A percentile compares a stretch with the other conserved stretches of the same genome.
These are phyloP conservation scores for Boletus pseudo-olivaceus DNA, from an alignment of 768 basidiomycete genomes.

Conservation along the genomic window DNA sequence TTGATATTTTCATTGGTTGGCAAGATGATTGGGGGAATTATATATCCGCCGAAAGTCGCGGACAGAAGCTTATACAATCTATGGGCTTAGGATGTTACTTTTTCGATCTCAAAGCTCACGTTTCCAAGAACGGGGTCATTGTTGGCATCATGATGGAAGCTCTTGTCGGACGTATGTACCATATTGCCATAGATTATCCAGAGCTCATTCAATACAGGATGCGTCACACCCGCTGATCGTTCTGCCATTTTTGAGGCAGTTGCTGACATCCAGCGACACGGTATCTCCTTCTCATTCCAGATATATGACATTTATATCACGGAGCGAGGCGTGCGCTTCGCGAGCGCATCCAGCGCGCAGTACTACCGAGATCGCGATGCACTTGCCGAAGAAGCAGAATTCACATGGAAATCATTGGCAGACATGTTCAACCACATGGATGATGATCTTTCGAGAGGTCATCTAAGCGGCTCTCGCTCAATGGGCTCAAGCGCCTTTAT, in stretches of 20 bases:
- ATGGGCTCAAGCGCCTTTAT: constrained; percentile 9
- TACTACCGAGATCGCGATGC: constrained; percentile 23
- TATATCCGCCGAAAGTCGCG: constrained; percentile 24
- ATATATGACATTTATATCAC: constrained; percentile 29
- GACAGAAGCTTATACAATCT: constrained; percentile 31
- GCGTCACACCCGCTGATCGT: constrained; percentile 23
- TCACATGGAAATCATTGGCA: constrained; percentile 16
- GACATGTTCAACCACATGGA: constrained; percentile 20
- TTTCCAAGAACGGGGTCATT: constrained; percentile 27
- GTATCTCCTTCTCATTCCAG: constrained; percentile 19
- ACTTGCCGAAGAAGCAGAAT: constrained; percentile 21
- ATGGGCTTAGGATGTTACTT: constrained; percentile 27
- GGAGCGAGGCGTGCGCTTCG: constrained; percentile 28
- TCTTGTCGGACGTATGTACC: constrained; percentile 25
- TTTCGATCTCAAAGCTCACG: constrained; percentile 28
- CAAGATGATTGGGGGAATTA: constrained; percentile 22
- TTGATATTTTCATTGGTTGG: constrained; percentile 30
- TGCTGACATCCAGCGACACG: constrained; percentile 31
- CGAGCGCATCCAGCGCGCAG: constrained; percentile 14
- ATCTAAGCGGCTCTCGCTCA: constrained; percentile 1
- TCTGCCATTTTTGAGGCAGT: constrained; percentile 28
- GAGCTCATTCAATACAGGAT: constrained; percentile 18
- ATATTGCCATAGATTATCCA: not conserved
- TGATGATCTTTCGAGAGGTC: not conserved
- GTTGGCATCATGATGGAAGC: constrained; percentile 32